phyloP scores from a whole-genome alignment of 2,329 filamentous ascomycete species.

The Aspergillus eucalypticola region DNA sequence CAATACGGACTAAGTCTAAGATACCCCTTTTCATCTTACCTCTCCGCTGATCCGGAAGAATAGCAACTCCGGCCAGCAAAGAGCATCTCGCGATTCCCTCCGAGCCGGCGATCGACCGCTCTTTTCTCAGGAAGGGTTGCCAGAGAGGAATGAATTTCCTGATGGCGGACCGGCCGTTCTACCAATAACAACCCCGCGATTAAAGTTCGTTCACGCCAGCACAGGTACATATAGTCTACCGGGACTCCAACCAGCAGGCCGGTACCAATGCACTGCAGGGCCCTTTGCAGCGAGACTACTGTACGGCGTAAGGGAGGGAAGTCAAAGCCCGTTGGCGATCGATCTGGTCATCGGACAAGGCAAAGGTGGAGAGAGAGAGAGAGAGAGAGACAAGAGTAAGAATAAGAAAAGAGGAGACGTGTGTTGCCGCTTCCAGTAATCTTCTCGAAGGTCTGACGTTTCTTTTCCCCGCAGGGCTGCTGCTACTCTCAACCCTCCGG shows the following conservation, averaged over 20 bases:
- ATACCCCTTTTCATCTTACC: background rate
- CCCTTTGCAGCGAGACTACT: background rate
- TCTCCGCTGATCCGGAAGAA: background rate
- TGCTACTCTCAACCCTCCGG: background rate
- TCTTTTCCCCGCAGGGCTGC: background rate
- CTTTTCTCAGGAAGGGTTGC: background rate
- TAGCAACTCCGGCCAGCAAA: background rate
- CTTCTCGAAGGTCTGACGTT: conserved; percentile 1
- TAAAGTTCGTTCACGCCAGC: conserved; percentile 6
- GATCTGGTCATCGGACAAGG: background rate
- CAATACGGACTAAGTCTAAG: background rate
- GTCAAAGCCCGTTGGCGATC: background rate
- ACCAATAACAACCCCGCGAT: background rate
- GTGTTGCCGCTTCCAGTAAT: background rate
- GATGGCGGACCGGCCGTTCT: background rate
- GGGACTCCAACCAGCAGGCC: background rate
- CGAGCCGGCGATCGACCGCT: background rate
- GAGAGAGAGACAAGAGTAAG: too few species aligned
- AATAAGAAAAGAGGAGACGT: background rate
- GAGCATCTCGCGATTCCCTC: background rate
- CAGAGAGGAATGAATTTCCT: background rate
- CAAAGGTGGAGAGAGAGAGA: too few species aligned
- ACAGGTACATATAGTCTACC: conserved; percentile 1
- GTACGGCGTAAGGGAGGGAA: background rate
- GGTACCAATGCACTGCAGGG: conserved; percentile 1